A percentile compares a stretch with the other conserved stretches of the same genome.
Evolutionary conservation across 1,139 yeast genomes (phyloP).

Genomic region (Geotrichum reessii): DNA sequence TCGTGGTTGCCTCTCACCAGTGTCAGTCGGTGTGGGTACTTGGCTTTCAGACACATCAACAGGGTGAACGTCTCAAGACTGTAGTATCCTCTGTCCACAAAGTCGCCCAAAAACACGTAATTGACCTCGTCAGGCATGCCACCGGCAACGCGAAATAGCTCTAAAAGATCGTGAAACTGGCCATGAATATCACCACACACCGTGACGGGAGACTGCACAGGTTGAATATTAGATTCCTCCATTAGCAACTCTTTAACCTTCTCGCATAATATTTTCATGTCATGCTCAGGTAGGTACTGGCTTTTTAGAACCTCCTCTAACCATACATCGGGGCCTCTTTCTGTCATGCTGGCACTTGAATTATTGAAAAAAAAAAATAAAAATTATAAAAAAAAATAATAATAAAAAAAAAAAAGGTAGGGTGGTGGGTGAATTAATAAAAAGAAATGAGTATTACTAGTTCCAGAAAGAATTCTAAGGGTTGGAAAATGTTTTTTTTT

Average conservation of each 20-base stretch:
- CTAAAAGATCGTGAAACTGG: slow-evolving; percentile 91
- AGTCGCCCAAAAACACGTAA: slow-evolving; percentile 86
- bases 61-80: slow-evolving; percentile 87
- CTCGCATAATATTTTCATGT: slow-evolving; percentile 95
- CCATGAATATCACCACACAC: slow-evolving; percentile 99
- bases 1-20: slow-evolving; percentile 93
- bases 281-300: slow-evolving; percentile 80
- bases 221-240: slow-evolving; percentile 95
- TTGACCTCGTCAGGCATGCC: slow-evolving; percentile 80
- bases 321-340: slow-evolving; percentile 94
- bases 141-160: slow-evolving; percentile 85
- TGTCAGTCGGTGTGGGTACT: slow-evolving; percentile 77
- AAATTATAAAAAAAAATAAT: neutral
- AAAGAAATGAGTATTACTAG: neutral
- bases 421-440: neutral
- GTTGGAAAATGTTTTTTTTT: neutral
- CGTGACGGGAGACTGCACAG: slow-evolving; percentile 95
- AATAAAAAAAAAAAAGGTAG: neutral
- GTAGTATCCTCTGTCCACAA: slow-evolving; percentile 95
- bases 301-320: slow-evolving; percentile 88
- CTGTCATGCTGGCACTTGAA: slow-evolving; percentile 44
- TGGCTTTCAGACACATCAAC: slow-evolving; percentile 80
- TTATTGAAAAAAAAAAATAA: neutral
- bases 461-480: neutral
- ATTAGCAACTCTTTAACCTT: slow-evolving; percentile 80